phyloP scores from a whole-genome alignment of 225 moss, liverwort and hornwort species.

The Physcomitrium patens region DNA sequence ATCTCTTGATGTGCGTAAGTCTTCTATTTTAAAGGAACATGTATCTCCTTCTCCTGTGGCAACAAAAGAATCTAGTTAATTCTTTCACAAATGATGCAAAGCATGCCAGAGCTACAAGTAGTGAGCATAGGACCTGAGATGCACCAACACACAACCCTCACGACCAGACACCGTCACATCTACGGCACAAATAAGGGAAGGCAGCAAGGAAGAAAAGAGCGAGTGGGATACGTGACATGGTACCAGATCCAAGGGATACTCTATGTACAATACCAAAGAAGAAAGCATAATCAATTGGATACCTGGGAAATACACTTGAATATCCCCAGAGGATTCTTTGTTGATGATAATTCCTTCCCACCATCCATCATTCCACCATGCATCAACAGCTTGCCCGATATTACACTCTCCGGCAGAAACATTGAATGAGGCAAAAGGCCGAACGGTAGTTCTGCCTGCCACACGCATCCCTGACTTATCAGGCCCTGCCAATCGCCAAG shows the following conservation, averaged over 20 bases:
- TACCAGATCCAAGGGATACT: too few species aligned
- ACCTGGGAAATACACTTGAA: constrained; percentile 53
- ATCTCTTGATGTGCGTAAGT: constrained; percentile 51
- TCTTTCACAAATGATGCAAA: not conserved
- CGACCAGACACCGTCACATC: not conserved
- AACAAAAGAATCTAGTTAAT: not conserved
- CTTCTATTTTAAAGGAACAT: constrained; percentile 19
- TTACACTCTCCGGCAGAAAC: not conserved
- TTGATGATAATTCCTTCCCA: constrained; percentile 59
- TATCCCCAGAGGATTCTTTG: constrained; percentile 21
- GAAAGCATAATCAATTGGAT: not conserved
- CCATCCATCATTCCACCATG: constrained; percentile 68
- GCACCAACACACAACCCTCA: not conserved
- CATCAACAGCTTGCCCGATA: constrained; percentile 53
- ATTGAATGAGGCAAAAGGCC: constrained; percentile 38
- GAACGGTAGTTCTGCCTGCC: constrained; percentile 44
- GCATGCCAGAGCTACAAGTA: not conserved
- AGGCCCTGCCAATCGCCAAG: constrained; percentile 36
- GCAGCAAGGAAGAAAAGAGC: not conserved
- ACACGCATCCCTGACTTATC: constrained; percentile 41
- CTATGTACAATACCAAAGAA: not conserved
- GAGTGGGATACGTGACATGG: not conserved
- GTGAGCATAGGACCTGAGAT: not conserved
- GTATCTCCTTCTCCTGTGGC: constrained; percentile 49
- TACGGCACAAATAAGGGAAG: not conserved